A percentile compares a stretch with the other conserved stretches of the same genome.
These are phyloP conservation scores for Nemania abortiva DNA, from an alignment of 2,329 filamentous ascomycete genomes.

Conservation along the genomic window DNA sequence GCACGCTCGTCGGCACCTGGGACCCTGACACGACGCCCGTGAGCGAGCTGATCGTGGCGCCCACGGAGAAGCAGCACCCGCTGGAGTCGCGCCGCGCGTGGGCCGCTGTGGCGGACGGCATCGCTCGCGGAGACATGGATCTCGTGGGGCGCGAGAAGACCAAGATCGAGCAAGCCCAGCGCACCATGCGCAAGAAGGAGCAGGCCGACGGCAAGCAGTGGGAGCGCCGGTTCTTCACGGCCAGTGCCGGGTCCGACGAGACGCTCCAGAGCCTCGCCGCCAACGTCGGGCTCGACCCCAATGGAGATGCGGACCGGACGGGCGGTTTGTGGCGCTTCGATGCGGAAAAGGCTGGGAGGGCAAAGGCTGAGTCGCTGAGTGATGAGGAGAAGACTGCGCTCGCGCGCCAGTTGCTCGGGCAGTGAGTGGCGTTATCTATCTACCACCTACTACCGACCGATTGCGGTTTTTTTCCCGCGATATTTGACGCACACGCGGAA, in stretches of 20 bases:
- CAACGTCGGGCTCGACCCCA: conserved; percentile 60
- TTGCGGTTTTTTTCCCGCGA: neutral
- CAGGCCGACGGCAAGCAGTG: conserved; percentile 75
- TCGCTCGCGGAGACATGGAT: conserved; percentile 81
- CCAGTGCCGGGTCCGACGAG: conserved; percentile 57
- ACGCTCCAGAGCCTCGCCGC: conserved; percentile 61
- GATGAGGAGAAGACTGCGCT: conserved; percentile 56
- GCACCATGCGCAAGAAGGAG: conserved; percentile 72
- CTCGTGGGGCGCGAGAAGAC: conserved; percentile 77
- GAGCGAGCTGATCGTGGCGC: conserved; percentile 54
- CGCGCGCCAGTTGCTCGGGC: conserved; percentile 52
- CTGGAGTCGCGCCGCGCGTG: conserved; percentile 86
- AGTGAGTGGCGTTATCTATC: conserved; percentile 36
- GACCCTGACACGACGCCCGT: conserved; percentile 51
- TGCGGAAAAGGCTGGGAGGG: conserved; percentile 58
- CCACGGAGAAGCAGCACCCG: conserved; percentile 78
- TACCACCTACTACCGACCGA: too few species aligned
- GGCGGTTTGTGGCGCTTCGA: conserved; percentile 72
- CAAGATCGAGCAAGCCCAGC: conserved; percentile 84
- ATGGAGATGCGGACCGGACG: conserved; percentile 70
- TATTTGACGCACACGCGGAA: neutral
- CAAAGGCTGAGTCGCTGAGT: conserved; percentile 48
- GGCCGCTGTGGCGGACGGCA: conserved; percentile 79
- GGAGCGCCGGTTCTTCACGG: conserved; percentile 85
- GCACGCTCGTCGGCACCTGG: conserved; percentile 55